Evolutionary conservation across 352 stramenopile species (phyloP).

Genomic region (Globisporangium okanoganense): DNA sequence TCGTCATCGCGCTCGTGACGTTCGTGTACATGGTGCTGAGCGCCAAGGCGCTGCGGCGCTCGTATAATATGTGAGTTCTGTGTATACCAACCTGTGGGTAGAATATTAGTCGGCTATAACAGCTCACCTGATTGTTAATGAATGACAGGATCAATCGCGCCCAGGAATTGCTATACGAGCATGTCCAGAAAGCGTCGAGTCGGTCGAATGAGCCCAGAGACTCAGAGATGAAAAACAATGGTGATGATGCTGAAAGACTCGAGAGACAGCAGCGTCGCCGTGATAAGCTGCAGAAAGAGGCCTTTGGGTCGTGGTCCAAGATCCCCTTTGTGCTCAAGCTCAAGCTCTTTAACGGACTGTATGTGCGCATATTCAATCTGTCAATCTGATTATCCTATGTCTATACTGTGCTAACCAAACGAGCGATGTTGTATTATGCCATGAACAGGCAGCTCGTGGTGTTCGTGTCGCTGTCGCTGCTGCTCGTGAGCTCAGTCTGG

Average conservation of each 20-base stretch:
- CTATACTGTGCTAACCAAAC: neutral
- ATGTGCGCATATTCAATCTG: constrained; percentile 15
- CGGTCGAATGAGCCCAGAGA: neutral
- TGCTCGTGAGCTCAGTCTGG: constrained; percentile 65
- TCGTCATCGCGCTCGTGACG: constrained; percentile 42
- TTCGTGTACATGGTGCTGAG: constrained; percentile 66
- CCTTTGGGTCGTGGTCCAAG: constrained; percentile 25
- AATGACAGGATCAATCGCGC: constrained; percentile 12
- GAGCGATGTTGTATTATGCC: too few relatives aligned
- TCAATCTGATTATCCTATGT: neutral
- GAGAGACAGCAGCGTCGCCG: neutral
- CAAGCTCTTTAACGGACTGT: constrained; percentile 69
- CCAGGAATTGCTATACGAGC: constrained; percentile 14
- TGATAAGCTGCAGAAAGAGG: constrained; percentile 1
- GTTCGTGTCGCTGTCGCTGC: constrained; percentile 37
- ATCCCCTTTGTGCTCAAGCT: constrained; percentile 54
- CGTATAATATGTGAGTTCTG: constrained; percentile 38
- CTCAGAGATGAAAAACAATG: neutral
- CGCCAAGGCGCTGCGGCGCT: constrained; percentile 47
- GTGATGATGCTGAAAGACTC: neutral
- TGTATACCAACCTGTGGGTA: neutral
- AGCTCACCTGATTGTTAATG: neutral
- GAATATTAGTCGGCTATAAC: neutral
- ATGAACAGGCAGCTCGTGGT: constrained; percentile 54
- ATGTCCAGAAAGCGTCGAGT: neutral